Evolutionary conservation across 2,329 filamentous ascomycete species (phyloP).

Genomic region (Penicillium occitanis): DNA sequence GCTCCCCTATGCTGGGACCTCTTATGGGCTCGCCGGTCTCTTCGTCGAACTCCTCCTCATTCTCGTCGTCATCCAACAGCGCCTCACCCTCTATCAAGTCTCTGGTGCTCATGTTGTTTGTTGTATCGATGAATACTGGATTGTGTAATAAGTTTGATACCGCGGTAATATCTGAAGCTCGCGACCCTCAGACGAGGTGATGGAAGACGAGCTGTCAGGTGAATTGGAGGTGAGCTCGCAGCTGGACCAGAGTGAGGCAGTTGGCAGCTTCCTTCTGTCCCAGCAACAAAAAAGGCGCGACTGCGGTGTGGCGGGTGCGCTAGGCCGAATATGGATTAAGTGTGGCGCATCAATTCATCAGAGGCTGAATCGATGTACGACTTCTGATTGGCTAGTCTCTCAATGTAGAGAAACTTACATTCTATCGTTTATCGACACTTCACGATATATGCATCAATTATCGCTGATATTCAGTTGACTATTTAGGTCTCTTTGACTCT

Average conservation of each 20-base stretch:
- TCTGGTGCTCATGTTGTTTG: constrained; percentile 54
- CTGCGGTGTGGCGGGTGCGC: constrained; percentile 16
- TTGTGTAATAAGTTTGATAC: not conserved
- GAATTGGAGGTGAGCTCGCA: constrained; percentile 4
- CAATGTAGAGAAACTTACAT: not conserved
- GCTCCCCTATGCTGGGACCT: constrained; percentile 34
- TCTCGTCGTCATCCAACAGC: constrained; percentile 80
- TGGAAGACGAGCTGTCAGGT: constrained; percentile 5
- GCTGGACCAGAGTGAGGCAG: not conserved
- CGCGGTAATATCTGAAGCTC: not conserved
- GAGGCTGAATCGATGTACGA: not conserved
- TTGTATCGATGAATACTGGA: not conserved
- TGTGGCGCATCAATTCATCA: not conserved
- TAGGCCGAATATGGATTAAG: not conserved
- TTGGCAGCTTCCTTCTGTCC: not conserved
- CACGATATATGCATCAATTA: not conserved
- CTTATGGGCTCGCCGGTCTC: constrained; percentile 62
- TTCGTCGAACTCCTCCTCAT: constrained; percentile 79
- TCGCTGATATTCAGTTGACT: no score
- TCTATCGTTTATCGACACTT: no score
- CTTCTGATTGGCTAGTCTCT: constrained; percentile 8
- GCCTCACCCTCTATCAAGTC: constrained; percentile 83
- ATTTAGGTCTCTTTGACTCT: not conserved
- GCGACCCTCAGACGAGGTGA: not conserved
- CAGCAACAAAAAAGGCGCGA: constrained; percentile 16